These are phyloP conservation scores for Arthrobotrys megalospora DNA, from an alignment of 2,329 filamentous ascomycete species.

Conservation along the genomic window DNA sequence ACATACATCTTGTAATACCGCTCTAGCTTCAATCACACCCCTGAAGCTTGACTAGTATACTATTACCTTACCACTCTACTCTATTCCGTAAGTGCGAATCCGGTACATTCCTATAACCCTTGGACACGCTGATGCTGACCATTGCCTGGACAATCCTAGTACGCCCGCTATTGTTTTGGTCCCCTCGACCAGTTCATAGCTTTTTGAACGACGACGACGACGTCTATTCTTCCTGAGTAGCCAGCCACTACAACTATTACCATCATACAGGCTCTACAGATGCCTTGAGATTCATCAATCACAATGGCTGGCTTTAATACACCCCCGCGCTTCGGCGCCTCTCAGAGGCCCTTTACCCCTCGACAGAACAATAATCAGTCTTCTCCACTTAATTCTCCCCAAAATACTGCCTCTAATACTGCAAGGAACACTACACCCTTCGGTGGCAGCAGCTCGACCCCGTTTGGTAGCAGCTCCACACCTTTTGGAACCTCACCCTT, in stretches of 20 bases:
- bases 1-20: slow-evolving; percentile 16
- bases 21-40: slow-evolving; percentile 11
- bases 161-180: slow-evolving; percentile 44
- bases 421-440: slow-evolving; percentile 48
- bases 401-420: slow-evolving; percentile 63
- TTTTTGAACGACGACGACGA: neutral
- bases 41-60: neutral
- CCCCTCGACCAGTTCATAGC: neutral
- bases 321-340: slow-evolving; percentile 59
- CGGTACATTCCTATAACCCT: slow-evolving; percentile 35
- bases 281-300: slow-evolving; percentile 46
- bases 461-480: slow-evolving; percentile 59
- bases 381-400: slow-evolving; percentile 44
- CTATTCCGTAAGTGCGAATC: slow-evolving; percentile 18
- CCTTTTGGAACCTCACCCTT: slow-evolving; percentile 62
- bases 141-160: slow-evolving; percentile 52
- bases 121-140: neutral
- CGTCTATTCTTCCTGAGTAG: slow-evolving; percentile 12
- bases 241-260: neutral
- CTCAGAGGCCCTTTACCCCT: slow-evolving; percentile 58
- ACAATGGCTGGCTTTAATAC: slow-evolving; percentile 58
- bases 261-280: slow-evolving; percentile 32
- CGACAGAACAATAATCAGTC: slow-evolving; percentile 44
- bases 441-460: slow-evolving; percentile 58
- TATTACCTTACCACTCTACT: neutral